Evolutionary conservation across 495 filamentous ascomycete species (phyloP).

Genomic region (Penicillium diatomitis): DNA sequence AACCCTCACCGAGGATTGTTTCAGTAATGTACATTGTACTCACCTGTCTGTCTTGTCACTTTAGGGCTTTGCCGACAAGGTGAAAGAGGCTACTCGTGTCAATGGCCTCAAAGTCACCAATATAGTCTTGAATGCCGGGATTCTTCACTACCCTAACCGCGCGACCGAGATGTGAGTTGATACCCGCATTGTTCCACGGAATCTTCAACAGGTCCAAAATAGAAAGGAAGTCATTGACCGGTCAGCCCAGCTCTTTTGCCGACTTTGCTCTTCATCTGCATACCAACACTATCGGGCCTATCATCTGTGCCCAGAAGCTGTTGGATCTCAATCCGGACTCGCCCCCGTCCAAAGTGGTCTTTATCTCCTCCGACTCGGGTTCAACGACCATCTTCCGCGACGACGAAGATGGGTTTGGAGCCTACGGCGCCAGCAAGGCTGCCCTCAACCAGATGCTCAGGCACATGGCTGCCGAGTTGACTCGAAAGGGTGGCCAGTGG

Average conservation of each 20-base stretch:
- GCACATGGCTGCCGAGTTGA: slow-evolving; percentile 47
- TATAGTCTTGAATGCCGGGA: slow-evolving; percentile 48
- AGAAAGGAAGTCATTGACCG: too few relatives aligned
- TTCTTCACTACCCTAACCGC: slow-evolving; percentile 48
- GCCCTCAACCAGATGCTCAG: slow-evolving; percentile 47
- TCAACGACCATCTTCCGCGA: slow-evolving; percentile 37
- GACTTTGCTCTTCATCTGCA: slow-evolving; percentile 43
- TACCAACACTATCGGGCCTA: slow-evolving; percentile 50
- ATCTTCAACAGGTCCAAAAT: too few relatives aligned
- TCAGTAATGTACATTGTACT: too few relatives aligned
- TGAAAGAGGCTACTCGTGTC: not conserved
- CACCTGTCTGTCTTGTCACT: not conserved
- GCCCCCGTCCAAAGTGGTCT: slow-evolving; percentile 37
- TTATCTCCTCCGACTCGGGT: slow-evolving; percentile 47
- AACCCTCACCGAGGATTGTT: not conserved
- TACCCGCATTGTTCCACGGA: too few relatives aligned
- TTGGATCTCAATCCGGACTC: slow-evolving; percentile 24
- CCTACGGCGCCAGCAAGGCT: slow-evolving; percentile 49
- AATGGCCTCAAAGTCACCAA: slow-evolving; percentile 28
- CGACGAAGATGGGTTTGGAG: slow-evolving; percentile 51
- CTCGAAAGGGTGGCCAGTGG: slow-evolving; percentile 23
- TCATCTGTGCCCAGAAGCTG: slow-evolving; percentile 45
- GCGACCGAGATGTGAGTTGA: slow-evolving; percentile 40
- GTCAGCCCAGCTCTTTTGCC: slow-evolving; percentile 3
- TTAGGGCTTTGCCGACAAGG: not conserved